These are phyloP conservation scores for Metarhizium robertsii DNA, from an alignment of 2,329 filamentous ascomycete species.

Conservation along the genomic window DNA sequence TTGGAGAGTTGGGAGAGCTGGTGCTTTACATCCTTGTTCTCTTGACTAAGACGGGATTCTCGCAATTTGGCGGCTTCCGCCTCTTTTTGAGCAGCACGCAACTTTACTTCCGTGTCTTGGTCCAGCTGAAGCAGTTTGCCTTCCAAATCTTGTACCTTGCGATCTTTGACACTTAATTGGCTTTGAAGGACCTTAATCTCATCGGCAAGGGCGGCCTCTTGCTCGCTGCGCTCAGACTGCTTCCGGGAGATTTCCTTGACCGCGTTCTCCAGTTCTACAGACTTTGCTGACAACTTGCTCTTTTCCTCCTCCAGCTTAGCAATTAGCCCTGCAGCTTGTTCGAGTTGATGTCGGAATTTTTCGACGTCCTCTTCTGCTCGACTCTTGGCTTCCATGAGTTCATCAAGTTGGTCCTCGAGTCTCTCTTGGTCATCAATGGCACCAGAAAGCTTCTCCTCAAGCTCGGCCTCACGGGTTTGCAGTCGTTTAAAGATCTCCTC, in stretches of 20 bases:
- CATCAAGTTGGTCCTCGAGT: conserved; percentile 87
- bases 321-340: conserved; percentile 86
- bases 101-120: conserved; percentile 80
- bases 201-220: conserved; percentile 67
- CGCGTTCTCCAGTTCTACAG: conserved; percentile 60
- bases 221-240: conserved; percentile 63
- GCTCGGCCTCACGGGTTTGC: conserved; percentile 80
- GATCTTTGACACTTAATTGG: conserved; percentile 78
- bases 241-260: conserved; percentile 61
- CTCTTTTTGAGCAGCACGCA: conserved; percentile 70
- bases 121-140: conserved; percentile 73
- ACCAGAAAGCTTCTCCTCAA: conserved; percentile 85
- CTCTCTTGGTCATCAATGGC: conserved; percentile 91
- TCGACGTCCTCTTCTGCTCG: conserved; percentile 78
- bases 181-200: conserved; percentile 90
- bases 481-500: conserved; percentile 98
- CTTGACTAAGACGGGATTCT: conserved; percentile 65
- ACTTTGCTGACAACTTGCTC: conserved; percentile 56
- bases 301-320: conserved; percentile 81
- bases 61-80: conserved; percentile 63
- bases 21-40: conserved; percentile 74
- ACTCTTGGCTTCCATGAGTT: conserved; percentile 80
- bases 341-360: conserved; percentile 68
- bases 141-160: conserved; percentile 83
- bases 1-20: conserved; percentile 81